phyloP scores from a whole-genome alignment of 352 stramenopile genomes.

The Nothophytophthora sp. region DNA sequence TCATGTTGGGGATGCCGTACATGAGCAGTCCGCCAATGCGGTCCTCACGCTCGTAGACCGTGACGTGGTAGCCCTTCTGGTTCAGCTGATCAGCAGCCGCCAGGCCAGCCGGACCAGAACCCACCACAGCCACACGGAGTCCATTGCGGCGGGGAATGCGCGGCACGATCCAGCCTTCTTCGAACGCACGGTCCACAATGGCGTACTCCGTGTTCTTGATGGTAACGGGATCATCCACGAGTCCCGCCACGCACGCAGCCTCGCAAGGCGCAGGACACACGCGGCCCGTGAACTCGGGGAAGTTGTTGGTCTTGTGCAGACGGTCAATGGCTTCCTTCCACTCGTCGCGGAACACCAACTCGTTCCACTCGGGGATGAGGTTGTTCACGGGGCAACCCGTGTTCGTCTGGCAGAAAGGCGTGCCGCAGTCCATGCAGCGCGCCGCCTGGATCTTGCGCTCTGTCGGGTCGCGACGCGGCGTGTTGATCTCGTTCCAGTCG shows the following conservation, averaged over 20 bases:
- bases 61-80: conserved; percentile 97
- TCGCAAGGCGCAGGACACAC: conserved; percentile 98
- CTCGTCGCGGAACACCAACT: conserved; percentile 97
- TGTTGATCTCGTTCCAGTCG: conserved; percentile 98
- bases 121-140: conserved; percentile 96
- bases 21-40: conserved; percentile 96
- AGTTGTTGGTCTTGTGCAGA: conserved; percentile 99
- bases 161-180: conserved; percentile 96
- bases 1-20: conserved; percentile 99
- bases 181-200: conserved; percentile 96
- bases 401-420: conserved; percentile 98
- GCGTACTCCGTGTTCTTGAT: conserved; percentile 99
- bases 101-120: conserved; percentile 92
- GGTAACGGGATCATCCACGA: conserved; percentile 96
- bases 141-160: conserved; percentile 93
- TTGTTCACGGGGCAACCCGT: conserved; percentile 98
- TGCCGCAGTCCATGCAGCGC: conserved; percentile 99
- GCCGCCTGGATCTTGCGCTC: conserved; percentile 95
- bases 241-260: conserved; percentile 94
- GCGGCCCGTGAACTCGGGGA: conserved; percentile 98
- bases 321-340: conserved; percentile 96
- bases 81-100: conserved; percentile 97
- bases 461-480: conserved; percentile 78
- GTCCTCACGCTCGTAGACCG: conserved; percentile 97
- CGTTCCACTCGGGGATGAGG: conserved; percentile 99